Evolutionary conservation across 2,329 filamentous ascomycete species (phyloP), one percentile per base, ranked within the genome.

Genomic region (Cladophialophora immunda): DNA sequence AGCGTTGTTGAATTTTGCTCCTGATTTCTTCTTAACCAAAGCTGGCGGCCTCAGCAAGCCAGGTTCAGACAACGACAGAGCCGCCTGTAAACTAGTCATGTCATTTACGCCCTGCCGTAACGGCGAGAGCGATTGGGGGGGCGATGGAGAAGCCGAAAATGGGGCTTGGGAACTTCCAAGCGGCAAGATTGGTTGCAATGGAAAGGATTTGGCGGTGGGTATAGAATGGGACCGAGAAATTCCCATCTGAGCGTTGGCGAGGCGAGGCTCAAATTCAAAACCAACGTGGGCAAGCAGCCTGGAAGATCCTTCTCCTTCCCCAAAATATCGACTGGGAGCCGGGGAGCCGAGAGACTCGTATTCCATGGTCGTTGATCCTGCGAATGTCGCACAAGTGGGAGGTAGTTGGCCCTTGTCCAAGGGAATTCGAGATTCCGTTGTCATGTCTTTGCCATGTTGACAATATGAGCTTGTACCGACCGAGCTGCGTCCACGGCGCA

Each of bases 21-120:
- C 27, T 22, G 56, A 52, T 34, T 64, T 66, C n/a, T 55, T 58
- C 52, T 64, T 62, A 5, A 29, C 27, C 5, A 38, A 13, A 29
- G 58, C 15, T 29, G 60, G 53, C 22, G 55, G 30, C 8, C 34
- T 47, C 30, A 64, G 25, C 30, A 54, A 55, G 13, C 47, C 62
- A 25, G 61, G 41, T 19, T 50, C 64, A 11, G 64, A 64, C 2
- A 60, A 66, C 27, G 36, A 25, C 41, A 67, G 29, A 9, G 38
- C 29, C 15, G 57, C 54, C 17, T 34, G 38, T 4, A 59, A 27
- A 15, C 29, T 59, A 13, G 45, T 27, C 17, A 50, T n/a, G 3
- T 59, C 57, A 17, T 52, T 50, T 7, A 17, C n/a, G 15, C n/a
- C 38, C 22, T 19, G 22, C 30, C 27, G 11, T 27, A 15, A 3